Evolutionary conservation across 1,139 yeast species (phyloP), one percentile per base, ranked within the genome.

Genomic region (Pichia sp.): DNA sequence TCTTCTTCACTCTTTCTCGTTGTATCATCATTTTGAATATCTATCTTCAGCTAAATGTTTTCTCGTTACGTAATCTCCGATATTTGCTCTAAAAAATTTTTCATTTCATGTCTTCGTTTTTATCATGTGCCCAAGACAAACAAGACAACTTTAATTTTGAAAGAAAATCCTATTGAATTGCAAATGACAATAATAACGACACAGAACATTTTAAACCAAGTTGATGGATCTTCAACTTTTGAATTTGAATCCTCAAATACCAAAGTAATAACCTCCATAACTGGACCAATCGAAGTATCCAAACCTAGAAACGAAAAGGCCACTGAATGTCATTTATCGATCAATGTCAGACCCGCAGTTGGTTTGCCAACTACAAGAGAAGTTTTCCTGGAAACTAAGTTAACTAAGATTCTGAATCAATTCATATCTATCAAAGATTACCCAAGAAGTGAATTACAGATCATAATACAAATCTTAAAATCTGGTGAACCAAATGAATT

Each of bases 221-320:
- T 81, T 1, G 95, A 86, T 61, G 97, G 97, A 2, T 85, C 95
- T 2, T 81, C 94, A 0, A 75, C 75, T 41, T 68, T 83, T 52
- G 59, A 65, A 28, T 60, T 67, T 27, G 75, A 72, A 6, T 63
- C 60, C 27, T 31, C 33, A 8, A 31, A 10, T 8, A 78, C 86
- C 1, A 76, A 77, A 51, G 79, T 85, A 6, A 64, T 87, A 3
- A 79, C 83, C 38, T 79, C 95, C 0, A 90, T 90, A 1, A 75
- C 90, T 1, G 98, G 98, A 0, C 98, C 98, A 0, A 74, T 90
- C 40, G 97, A 90, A 57, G 85, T 90, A 9, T 36, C 51, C 2
- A 84, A 83, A 62, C 65, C 77, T 26, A 75, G 94, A 55, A 95
- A 88, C 60, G 98, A 92, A 61, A 64, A 82, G 37, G 95, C 97